Evolutionary conservation across 176 grass and related monocot genomes (phyloP), one percentile per base, ranked within the genome.

Genomic region (Puccinellia tenuiflora): DNA sequence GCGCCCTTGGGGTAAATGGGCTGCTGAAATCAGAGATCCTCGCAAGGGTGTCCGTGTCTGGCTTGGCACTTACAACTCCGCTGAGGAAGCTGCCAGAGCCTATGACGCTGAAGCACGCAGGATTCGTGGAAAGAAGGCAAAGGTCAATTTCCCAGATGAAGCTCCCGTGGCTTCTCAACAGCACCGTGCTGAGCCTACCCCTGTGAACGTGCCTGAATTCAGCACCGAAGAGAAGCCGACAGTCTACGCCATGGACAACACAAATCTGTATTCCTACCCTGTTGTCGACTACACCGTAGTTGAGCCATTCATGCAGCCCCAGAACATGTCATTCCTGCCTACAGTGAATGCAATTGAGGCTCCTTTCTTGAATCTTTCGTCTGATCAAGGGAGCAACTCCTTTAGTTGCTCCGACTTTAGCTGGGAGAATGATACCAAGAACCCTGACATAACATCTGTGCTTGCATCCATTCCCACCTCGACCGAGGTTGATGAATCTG

Each of bases 1-100:
- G 11, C 93, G 96, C 26, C 91, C 93, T 22, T 99, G 93, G 96
- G 96, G 96, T 72, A 99, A 99, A 85, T 99, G 96, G 96, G 96
- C 93, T 59, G 96, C 96, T 88, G 96, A 99, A 87, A 99, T 99
- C 55, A 89, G 96, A 85, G 96, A 99, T 79, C 96, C 96, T 31
- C 81, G 86, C 45, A 99, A 99, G 67, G 96, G 96, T 53, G 87
- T 96, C 16, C 91, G 96, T 5, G 93, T 99, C 29, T 99, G 96
- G 96, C 93, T 99, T 20, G 96, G 96, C 52, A 99, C 96, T 39
- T 99, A 51, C 88, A 94, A 94, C 88, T 92, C 93, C 22, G 85
- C 96, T 6, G 93, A 99, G 79, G 96, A 99, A 94, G 96, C 96
- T 69, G 96, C 96, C 29, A 87, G 89, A 83, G 96, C 96, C 51